A percentile compares a stretch with the other conserved stretches of the same genome.
Conservation (phyloP, 2,329 filamentous ascomycete genomes). For the Calonectria fujianensis region DNA sequence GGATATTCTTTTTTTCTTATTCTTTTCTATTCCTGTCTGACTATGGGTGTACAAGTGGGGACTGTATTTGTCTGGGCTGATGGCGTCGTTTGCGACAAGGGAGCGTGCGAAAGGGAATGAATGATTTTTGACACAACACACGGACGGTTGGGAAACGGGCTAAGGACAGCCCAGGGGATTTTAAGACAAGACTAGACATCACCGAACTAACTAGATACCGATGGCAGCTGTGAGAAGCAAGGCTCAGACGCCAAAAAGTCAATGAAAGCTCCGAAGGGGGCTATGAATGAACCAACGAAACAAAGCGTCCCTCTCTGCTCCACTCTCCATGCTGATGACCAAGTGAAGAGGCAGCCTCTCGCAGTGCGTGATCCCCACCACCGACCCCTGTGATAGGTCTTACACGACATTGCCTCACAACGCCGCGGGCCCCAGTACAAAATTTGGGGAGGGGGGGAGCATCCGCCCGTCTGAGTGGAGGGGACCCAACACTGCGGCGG, state of each 20-base stretch:
- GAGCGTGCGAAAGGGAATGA: slow-evolving; percentile 25
- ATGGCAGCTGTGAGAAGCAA: slow-evolving; percentile 34
- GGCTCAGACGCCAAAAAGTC: slow-evolving; percentile 31
- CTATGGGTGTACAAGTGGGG: slow-evolving; percentile 34
- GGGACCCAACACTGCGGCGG: slow-evolving; percentile 42
- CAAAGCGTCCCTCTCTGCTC: slow-evolving; percentile 19
- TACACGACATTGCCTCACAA: slow-evolving; percentile 33
- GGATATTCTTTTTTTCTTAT: slow-evolving; percentile 19
- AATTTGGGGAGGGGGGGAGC: slow-evolving; percentile 28
- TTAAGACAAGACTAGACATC: slow-evolving; percentile 39
- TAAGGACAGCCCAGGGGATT: slow-evolving; percentile 23
- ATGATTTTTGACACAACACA: slow-evolving; percentile 30
- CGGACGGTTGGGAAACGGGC: slow-evolving; percentile 33
- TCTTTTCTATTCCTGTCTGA: slow-evolving; percentile 29
- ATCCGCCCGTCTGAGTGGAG: slow-evolving; percentile 25
- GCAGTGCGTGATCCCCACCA: slow-evolving; percentile 23
- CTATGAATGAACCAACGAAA: slow-evolving; percentile 39
- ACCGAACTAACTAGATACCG: slow-evolving; percentile 36
- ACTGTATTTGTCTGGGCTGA: slow-evolving; percentile 30
- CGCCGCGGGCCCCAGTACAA: slow-evolving; percentile 18
- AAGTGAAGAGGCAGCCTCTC: slow-evolving; percentile 21
- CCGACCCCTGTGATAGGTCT: slow-evolving; percentile 19
- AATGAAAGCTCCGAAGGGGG: slow-evolving; percentile 35
- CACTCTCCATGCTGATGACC: slow-evolving; percentile 25
- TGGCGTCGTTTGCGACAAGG: slow-evolving; percentile 18